Evolutionary conservation across 1,284 basidiomycete genomes (phyloP).

Genomic region (Leccinum subfulvum): DNA sequence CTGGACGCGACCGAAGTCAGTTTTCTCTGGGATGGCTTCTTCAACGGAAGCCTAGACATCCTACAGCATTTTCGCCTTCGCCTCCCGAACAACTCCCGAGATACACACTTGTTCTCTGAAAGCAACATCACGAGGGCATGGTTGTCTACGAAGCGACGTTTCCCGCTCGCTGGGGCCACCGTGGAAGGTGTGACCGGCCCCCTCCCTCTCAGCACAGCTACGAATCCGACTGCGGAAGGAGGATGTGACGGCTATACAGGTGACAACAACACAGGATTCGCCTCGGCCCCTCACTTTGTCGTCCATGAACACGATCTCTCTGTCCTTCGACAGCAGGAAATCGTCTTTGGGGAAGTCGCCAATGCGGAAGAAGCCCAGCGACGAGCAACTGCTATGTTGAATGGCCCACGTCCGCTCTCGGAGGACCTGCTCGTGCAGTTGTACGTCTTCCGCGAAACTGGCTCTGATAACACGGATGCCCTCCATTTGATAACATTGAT

Average conservation of each 20-base stretch:
- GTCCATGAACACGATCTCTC: constrained; percentile 23
- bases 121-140: constrained; percentile 17
- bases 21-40: constrained; percentile 15
- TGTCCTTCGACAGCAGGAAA: constrained; percentile 10
- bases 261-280: not conserved
- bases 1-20: constrained; percentile 11
- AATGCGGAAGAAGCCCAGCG: constrained; percentile 12
- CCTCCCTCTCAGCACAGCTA: not conserved
- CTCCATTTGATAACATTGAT: constrained; percentile 22
- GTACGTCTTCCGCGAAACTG: constrained; percentile 12
- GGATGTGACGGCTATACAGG: not conserved
- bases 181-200: not conserved
- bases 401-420: constrained; percentile 23
- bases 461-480: not conserved
- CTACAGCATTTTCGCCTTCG: constrained; percentile 12
- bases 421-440: constrained; percentile 19
- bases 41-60: constrained; percentile 22
- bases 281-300: constrained; percentile 14
- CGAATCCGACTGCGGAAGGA: not conserved
- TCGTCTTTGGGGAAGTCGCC: constrained; percentile 10
- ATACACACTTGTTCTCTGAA: constrained; percentile 17
- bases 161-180: constrained; percentile 20
- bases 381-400: constrained; percentile 8
- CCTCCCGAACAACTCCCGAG: constrained; percentile 9
- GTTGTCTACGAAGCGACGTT: constrained; percentile 23